Percentiles rank a stretch among this genome's conserved stretches.
These are phyloP conservation scores for Vaucheria bursata DNA, from an alignment of 352 stramenopile genomes.

Conservation along the genomic window DNA sequence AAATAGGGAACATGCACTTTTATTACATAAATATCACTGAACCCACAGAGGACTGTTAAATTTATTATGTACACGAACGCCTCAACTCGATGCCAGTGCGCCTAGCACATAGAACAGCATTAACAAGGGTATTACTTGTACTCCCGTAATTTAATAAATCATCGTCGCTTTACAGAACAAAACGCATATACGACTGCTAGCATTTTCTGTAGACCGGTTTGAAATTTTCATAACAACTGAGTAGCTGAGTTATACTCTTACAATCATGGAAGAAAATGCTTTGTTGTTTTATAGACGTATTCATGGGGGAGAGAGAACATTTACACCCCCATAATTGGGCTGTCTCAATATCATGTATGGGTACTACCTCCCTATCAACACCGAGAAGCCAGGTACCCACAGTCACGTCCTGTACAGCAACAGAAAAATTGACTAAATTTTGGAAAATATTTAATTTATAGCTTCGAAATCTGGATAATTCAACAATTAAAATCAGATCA, in stretches of 20 bases:
- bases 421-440: too few species aligned
- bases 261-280: constrained; percentile 43
- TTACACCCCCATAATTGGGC: constrained; percentile 20
- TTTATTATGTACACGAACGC: too few species aligned
- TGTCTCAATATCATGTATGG: constrained; percentile 32
- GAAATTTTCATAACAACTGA: constrained; percentile 2
- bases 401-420: constrained; percentile 34
- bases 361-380: constrained; percentile 23
- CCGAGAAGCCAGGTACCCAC: constrained; percentile 38
- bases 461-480: too few species aligned
- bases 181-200: neutral
- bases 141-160: too few species aligned
- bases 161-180: neutral
- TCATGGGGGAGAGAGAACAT: neutral
- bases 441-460: too few species aligned
- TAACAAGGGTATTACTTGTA: too few species aligned
- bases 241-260: constrained; percentile 21
- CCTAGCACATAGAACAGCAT: too few species aligned
- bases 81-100: too few species aligned
- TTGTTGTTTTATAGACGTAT: neutral
- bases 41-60: too few species aligned
- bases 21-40: too few species aligned
- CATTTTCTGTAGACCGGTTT: neutral
- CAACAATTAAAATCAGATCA: too few species aligned
- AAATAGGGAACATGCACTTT: too few species aligned